phyloP scores from a whole-genome alignment of 495 filamentous ascomycete genomes.

The Lasiosphaeria hispida region DNA sequence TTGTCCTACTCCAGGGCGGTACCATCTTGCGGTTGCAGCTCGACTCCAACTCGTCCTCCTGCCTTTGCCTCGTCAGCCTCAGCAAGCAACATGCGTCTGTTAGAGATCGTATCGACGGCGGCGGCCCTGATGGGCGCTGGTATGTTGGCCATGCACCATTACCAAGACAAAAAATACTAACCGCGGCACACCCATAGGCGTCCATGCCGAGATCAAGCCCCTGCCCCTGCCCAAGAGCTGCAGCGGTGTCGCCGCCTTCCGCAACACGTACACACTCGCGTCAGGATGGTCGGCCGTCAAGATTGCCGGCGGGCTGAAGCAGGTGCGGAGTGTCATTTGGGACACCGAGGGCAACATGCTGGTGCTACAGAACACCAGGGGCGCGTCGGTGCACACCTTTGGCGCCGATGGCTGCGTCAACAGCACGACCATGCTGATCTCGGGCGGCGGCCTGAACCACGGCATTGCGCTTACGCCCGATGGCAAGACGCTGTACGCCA shows the following conservation, averaged over 20 bases:
- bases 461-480: slow-evolving; percentile 61
- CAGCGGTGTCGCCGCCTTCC: slow-evolving; percentile 29
- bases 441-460: slow-evolving; percentile 56
- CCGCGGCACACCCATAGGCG: not conserved
- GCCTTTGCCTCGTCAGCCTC: no score
- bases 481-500: slow-evolving; percentile 64
- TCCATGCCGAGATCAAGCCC: slow-evolving; percentile 15
- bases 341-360: slow-evolving; percentile 60
- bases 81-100: no score
- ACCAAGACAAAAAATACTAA: no score
- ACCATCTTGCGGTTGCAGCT: no score
- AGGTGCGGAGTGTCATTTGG: slow-evolving; percentile 59
- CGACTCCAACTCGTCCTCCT: no score
- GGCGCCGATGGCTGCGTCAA: slow-evolving; percentile 49
- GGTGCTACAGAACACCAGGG: slow-evolving; percentile 52
- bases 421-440: slow-evolving; percentile 36
- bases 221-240: slow-evolving; percentile 32
- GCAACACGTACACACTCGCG: slow-evolving; percentile 36
- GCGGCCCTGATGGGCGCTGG: slow-evolving; percentile 10
- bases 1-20: no score
- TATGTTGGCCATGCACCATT: slow-evolving; percentile 9
- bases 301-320: slow-evolving; percentile 52
- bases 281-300: slow-evolving; percentile 37
- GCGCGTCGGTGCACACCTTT: slow-evolving; percentile 54
- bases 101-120: no score